phyloP scores from a whole-genome alignment of 78 protist genomes.

The Emiliania huxleyi region DNA sequence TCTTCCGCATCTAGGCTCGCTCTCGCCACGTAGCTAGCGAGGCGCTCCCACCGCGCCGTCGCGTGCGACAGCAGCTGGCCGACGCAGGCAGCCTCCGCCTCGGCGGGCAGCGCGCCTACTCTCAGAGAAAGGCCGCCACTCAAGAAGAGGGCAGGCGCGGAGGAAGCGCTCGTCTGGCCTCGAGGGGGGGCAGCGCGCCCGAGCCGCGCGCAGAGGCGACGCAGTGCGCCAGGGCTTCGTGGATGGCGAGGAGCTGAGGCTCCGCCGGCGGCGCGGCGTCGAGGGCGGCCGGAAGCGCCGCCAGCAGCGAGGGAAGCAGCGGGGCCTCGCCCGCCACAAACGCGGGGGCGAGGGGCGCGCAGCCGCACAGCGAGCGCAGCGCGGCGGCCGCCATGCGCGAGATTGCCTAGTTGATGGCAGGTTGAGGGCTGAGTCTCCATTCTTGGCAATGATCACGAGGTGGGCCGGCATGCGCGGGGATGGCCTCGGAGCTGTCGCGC shows the following conservation, averaged over 20 bases:
- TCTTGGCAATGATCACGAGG: too few species aligned
- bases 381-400: not conserved
- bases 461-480: too few species aligned
- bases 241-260: not conserved
- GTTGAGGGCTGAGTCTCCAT: too few species aligned
- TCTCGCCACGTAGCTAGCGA: not conserved
- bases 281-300: not conserved
- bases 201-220: not conserved
- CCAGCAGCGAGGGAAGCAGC: not conserved
- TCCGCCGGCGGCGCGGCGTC: not conserved
- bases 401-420: too few species aligned
- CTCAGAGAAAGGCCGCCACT: too few species aligned
- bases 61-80: not conserved
- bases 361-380: not conserved
- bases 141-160: too few species aligned
- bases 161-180: too few species aligned
- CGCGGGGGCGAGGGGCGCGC: not conserved
- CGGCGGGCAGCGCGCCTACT: too few species aligned
- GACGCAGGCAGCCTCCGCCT: too few species aligned
- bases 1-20: too few species aligned
- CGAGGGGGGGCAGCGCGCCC: not conserved
- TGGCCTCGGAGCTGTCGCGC: not conserved
- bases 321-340: not conserved
- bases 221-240: not conserved
- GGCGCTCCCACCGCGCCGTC: not conserved